Conservation (phyloP, 257 asterid species). For the Plantago elongata region DNA sequence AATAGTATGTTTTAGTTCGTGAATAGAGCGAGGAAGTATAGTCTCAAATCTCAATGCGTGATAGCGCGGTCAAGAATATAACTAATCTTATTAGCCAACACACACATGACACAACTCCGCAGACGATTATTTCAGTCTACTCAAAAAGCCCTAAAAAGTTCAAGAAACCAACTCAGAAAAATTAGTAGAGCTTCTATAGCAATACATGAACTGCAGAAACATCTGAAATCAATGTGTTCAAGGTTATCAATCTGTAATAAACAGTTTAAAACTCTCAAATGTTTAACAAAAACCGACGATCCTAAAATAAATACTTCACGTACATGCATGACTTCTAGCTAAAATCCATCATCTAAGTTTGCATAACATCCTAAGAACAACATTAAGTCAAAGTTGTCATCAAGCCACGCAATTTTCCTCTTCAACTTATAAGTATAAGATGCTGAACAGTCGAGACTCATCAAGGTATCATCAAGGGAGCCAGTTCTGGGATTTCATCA, state of each 20-base stretch:
- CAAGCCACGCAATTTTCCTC: slow-evolving; percentile 6
- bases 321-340: background rate
- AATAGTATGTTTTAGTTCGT: no score
- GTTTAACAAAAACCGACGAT: background rate
- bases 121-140: no score
- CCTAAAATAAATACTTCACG: slow-evolving; percentile 2
- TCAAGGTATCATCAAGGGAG: slow-evolving; percentile 10
- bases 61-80: no score
- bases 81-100: no score
- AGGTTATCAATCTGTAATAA: background rate
- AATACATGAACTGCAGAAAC: no score
- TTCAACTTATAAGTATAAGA: slow-evolving; percentile 2
- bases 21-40: no score
- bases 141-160: no score
- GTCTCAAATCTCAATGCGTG: no score
- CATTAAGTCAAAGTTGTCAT: background rate
- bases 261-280: background rate
- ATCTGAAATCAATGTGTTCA: background rate
- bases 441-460: slow-evolving; percentile 5
- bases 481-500: slow-evolving; percentile 26
- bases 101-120: no score
- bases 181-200: no score
- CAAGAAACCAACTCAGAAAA: no score
- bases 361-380: background rate
- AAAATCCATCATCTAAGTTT: background rate